phyloP scores from a whole-genome alignment of 768 basidiomycete genomes.

The Trametopsis cervina region DNA sequence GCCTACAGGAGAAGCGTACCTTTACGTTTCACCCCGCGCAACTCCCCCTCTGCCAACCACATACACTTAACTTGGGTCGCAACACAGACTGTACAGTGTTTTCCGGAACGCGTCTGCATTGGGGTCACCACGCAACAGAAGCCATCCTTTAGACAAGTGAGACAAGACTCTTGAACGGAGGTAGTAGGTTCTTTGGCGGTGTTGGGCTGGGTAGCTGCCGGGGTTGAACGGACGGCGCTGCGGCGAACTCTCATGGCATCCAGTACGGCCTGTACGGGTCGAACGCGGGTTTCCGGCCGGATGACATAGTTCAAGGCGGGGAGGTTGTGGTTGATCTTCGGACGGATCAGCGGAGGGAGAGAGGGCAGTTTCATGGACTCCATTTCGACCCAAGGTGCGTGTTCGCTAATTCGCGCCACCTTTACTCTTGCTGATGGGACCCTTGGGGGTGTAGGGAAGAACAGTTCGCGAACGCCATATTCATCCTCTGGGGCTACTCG shows the following conservation, averaged over 20 bases:
- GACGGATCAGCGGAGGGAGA: background rate
- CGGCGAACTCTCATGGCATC: background rate
- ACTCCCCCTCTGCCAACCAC: background rate
- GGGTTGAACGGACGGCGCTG: background rate
- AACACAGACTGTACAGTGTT: background rate
- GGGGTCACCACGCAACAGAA: background rate
- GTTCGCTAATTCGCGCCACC: background rate
- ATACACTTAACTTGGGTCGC: background rate
- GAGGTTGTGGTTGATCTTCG: background rate
- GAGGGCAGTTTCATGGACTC: background rate
- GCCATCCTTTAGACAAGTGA: background rate
- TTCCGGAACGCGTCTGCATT: background rate
- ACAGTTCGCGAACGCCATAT: background rate
- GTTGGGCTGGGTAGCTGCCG: background rate
- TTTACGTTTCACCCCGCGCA: background rate
- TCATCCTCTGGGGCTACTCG: background rate
- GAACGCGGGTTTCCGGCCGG: background rate
- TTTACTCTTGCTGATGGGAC: background rate
- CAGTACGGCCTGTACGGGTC: background rate
- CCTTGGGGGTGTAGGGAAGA: background rate
- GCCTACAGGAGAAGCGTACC: background rate
- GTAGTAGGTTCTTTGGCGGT: background rate
- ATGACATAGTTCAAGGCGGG: background rate
- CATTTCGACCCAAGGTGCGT: background rate
- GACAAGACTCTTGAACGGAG: background rate